These are phyloP conservation scores for Coemansia sp. DNA, from an alignment of 192 early-diverging fungal genomes.

Conservation along the genomic window DNA sequence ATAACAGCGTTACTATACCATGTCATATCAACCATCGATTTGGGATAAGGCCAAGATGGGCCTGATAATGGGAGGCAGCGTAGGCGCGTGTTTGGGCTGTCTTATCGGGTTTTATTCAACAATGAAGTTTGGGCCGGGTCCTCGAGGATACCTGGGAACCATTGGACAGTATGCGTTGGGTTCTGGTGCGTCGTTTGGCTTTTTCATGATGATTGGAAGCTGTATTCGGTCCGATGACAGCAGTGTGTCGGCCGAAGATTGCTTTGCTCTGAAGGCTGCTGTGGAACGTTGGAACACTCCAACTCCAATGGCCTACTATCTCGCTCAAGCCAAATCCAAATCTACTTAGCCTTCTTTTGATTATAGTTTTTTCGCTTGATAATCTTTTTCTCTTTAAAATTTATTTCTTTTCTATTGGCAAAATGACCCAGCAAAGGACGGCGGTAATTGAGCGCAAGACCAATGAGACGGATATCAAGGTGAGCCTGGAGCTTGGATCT, in stretches of 20 bases:
- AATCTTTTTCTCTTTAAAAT: conserved; percentile 1
- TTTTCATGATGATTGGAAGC: conserved; percentile 73
- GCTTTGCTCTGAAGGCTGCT: conserved; percentile 18
- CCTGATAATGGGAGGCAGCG: conserved; percentile 54
- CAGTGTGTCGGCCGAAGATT: conserved; percentile 28
- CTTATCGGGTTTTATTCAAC: conserved; percentile 57
- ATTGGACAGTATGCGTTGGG: conserved; percentile 73
- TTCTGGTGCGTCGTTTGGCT: conserved; percentile 77
- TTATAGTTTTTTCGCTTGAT: conserved; percentile 2
- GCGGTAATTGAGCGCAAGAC: conserved; percentile 80
- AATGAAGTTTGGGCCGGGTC: conserved; percentile 66
- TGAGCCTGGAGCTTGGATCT: conserved; percentile 60
- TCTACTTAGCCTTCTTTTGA: background rate
- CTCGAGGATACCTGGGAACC: conserved; percentile 65
- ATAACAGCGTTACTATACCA: conserved; percentile 3
- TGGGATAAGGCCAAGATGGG: conserved; percentile 59
- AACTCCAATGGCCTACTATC: conserved; percentile 26
- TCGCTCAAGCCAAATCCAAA: conserved; percentile 15
- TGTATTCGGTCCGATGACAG: conserved; percentile 51
- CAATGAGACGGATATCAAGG: conserved; percentile 87
- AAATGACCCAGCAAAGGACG: background rate
- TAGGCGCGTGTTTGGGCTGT: conserved; percentile 54
- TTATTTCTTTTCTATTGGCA: background rate
- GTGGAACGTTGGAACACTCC: conserved; percentile 45
- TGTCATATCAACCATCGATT: conserved; percentile 49